phyloP scores from a whole-genome alignment of 805 yeast species.

The Cyberlindnera americana region DNA sequence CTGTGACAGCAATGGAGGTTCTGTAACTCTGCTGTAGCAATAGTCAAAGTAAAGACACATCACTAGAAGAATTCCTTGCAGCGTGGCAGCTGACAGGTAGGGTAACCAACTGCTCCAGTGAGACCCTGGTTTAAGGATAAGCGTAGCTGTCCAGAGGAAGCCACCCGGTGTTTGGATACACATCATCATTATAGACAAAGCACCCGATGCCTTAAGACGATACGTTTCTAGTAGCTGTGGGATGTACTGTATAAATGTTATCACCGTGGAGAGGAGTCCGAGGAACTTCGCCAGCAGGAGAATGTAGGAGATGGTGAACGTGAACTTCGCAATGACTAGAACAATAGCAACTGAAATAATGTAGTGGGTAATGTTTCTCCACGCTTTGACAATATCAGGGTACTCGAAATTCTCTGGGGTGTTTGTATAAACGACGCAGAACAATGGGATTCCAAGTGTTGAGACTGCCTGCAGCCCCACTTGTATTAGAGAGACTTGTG shows the following conservation, averaged over 20 bases:
- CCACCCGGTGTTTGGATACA: slow-evolving; percentile 89
- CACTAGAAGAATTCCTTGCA: slow-evolving; percentile 58
- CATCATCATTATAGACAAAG: slow-evolving; percentile 78
- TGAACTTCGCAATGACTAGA: slow-evolving; percentile 32
- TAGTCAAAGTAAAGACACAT: slow-evolving; percentile 56
- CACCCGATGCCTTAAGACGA: slow-evolving; percentile 69
- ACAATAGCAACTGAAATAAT: slow-evolving; percentile 30
- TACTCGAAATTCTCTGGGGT: slow-evolving; percentile 41
- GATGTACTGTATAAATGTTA: slow-evolving; percentile 68
- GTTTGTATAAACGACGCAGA: slow-evolving; percentile 48
- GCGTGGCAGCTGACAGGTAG: slow-evolving; percentile 62
- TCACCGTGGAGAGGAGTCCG: slow-evolving; percentile 61
- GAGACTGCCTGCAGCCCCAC: slow-evolving; percentile 60
- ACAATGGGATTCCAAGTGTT: slow-evolving; percentile 52
- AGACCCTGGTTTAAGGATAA: slow-evolving; percentile 69
- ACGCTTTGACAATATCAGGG: slow-evolving; percentile 36
- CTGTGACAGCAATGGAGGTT: slow-evolving; percentile 3
- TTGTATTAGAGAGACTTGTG: slow-evolving; percentile 64
- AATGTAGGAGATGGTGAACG: slow-evolving; percentile 9
- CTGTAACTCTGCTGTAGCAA: slow-evolving; percentile 1
- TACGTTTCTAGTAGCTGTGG: slow-evolving; percentile 79
- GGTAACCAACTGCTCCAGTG: slow-evolving; percentile 89
- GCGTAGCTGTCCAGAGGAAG: slow-evolving; percentile 68
- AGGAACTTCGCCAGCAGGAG: slow-evolving; percentile 51
- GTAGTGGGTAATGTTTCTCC: slow-evolving; percentile 39